Evolutionary conservation across 1,284 basidiomycete genomes (phyloP).

Genomic region (Rhodofomes roseus): DNA sequence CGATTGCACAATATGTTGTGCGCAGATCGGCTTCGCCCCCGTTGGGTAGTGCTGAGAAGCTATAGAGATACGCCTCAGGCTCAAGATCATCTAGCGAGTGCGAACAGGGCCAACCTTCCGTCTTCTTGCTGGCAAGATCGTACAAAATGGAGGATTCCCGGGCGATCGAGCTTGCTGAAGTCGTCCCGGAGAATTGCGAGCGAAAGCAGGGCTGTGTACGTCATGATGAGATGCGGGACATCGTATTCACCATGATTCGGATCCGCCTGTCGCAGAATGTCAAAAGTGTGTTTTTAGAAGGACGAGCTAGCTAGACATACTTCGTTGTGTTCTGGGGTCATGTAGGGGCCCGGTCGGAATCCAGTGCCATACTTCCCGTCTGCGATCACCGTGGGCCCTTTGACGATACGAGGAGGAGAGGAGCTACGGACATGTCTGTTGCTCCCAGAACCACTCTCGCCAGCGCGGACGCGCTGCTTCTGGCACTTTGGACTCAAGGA

Average conservation of each 20-base stretch:
- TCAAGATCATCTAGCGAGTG: background rate
- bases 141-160: conserved; percentile 62
- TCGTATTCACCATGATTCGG: conserved; percentile 45
- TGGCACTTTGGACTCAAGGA: conserved; percentile 45
- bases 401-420: background rate
- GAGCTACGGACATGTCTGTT: conserved; percentile 55
- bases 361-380: conserved; percentile 61
- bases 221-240: conserved; percentile 85
- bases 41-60: conserved; percentile 73
- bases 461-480: conserved; percentile 56
- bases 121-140: conserved; percentile 70
- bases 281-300: background rate
- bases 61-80: conserved; percentile 26
- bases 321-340: conserved; percentile 34
- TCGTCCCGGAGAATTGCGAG: conserved; percentile 84
- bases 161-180: conserved; percentile 61
- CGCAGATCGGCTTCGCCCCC: conserved; percentile 73
- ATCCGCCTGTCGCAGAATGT: background rate
- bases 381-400: conserved; percentile 19
- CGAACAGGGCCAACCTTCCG: conserved; percentile 65
- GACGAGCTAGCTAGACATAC: conserved; percentile 13
- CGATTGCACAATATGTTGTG: conserved; percentile 88
- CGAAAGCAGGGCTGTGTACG: conserved; percentile 82
- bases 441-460: conserved; percentile 85
- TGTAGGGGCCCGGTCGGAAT: conserved; percentile 74